These are phyloP conservation scores for Melampsora americana DNA, from an alignment of 1,284 basidiomycete species.

Conservation along the genomic window DNA sequence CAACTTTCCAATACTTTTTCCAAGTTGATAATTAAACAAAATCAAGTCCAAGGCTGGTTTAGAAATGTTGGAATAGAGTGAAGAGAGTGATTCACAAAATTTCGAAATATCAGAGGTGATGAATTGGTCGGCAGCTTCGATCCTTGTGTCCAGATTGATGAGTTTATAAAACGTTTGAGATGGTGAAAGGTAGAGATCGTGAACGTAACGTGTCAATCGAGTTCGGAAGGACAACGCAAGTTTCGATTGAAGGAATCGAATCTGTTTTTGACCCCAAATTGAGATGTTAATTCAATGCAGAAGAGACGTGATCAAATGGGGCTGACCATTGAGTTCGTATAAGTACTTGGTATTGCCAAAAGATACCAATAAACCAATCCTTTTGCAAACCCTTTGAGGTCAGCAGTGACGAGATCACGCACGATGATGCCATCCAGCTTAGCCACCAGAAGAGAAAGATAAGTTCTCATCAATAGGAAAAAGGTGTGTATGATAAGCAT, in stretches of 20 bases:
- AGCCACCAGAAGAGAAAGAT: slow-evolving; percentile 81
- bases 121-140: slow-evolving; percentile 54
- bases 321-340: slow-evolving; percentile 87
- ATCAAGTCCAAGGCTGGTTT: slow-evolving; percentile 88
- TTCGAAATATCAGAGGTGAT: slow-evolving; percentile 88
- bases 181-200: slow-evolving; percentile 85
- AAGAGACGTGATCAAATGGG: background rate
- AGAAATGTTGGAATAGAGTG: slow-evolving; percentile 72
- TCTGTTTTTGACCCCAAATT: slow-evolving; percentile 58
- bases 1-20: slow-evolving; percentile 71
- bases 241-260: slow-evolving; percentile 85
- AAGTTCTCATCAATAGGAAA: slow-evolving; percentile 81
- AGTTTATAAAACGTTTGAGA: slow-evolving; percentile 61
- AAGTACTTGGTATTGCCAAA: slow-evolving; percentile 85
- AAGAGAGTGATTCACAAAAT: slow-evolving; percentile 82
- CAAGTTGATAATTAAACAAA: slow-evolving; percentile 88
- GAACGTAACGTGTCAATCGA: slow-evolving; percentile 81
- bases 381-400: slow-evolving; percentile 75
- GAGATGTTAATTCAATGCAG: slow-evolving; percentile 35
- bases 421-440: slow-evolving; percentile 86
- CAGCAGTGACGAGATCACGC: slow-evolving; percentile 73
- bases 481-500: slow-evolving; percentile 76
- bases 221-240: slow-evolving; percentile 80
- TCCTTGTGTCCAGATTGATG: slow-evolving; percentile 53
- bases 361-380: slow-evolving; percentile 85